Conservation (phyloP, 192 early-diverging fungal species). For the Dissophora ornata region DNA sequence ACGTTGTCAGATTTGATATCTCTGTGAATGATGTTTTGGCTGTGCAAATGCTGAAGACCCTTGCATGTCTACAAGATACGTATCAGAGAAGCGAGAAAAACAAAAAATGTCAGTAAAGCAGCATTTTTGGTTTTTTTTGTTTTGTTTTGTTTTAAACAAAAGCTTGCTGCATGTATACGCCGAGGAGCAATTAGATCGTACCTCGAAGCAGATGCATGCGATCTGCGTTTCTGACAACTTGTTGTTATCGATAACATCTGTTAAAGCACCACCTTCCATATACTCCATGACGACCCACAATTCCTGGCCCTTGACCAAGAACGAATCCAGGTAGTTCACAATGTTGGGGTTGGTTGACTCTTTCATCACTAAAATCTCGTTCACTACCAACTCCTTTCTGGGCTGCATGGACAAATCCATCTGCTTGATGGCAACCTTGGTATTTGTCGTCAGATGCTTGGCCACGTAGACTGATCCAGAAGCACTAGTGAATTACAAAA, state of each 20-base stretch:
- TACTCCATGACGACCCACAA: slow-evolving; percentile 99
- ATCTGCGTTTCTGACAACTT: slow-evolving; percentile 93
- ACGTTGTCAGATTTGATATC: slow-evolving; percentile 95
- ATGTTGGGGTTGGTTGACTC: slow-evolving; percentile 95
- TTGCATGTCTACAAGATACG: slow-evolving; percentile 68
- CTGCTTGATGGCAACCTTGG: slow-evolving; percentile 93
- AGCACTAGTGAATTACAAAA: slow-evolving; percentile 62
- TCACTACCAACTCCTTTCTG: slow-evolving; percentile 91
- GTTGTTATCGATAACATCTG: slow-evolving; percentile 97
- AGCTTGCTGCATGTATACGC: too few species aligned
- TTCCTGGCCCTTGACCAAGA: slow-evolving; percentile 84
- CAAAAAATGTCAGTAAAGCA: not conserved
- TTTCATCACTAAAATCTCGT: slow-evolving; percentile 96
- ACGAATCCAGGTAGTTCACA: slow-evolving; percentile 97
- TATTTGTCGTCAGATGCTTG: slow-evolving; percentile 74
- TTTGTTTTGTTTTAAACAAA: too few species aligned
- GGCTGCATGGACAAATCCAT: slow-evolving; percentile 91
- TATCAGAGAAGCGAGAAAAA: not conserved
- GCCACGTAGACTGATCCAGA: slow-evolving; percentile 99
- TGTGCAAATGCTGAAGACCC: slow-evolving; percentile 86
- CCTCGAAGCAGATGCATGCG: slow-evolving; percentile 93
- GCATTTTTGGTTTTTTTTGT: too few species aligned
- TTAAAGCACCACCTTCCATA: slow-evolving; percentile 98
- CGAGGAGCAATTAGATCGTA: slow-evolving; percentile 18
- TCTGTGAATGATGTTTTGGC: slow-evolving; percentile 87